These are phyloP conservation scores for Cutaneotrichosporon mucoides DNA, from an alignment of 1,284 basidiomycete species.

Conservation along the genomic window DNA sequence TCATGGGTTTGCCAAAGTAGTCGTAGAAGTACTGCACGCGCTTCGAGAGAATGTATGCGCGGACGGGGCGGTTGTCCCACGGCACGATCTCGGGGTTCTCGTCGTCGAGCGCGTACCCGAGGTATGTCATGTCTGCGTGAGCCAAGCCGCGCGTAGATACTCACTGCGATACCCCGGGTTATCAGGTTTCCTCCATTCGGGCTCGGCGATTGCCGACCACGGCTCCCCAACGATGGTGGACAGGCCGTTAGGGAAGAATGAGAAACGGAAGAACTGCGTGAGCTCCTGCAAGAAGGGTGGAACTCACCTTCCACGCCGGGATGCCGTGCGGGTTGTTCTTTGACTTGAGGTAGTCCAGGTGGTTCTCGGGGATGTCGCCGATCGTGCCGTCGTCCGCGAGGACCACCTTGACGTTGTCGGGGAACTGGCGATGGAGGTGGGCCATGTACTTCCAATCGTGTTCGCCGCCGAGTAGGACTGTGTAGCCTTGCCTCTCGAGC, in stretches of 20 bases:
- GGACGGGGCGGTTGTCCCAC: slow-evolving; percentile 14
- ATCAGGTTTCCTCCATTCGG: neutral
- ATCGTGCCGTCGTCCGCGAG: slow-evolving; percentile 15
- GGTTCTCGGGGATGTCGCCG: neutral
- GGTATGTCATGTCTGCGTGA: slow-evolving; percentile 4
- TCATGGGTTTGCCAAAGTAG: slow-evolving; percentile 8
- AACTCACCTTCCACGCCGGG: slow-evolving; percentile 30
- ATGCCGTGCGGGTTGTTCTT: slow-evolving; percentile 16
- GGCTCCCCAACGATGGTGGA: slow-evolving; percentile 17
- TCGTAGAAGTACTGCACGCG: slow-evolving; percentile 22
- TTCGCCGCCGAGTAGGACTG: slow-evolving; percentile 21
- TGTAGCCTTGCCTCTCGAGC: slow-evolving; percentile 25
- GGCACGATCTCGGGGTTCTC: slow-evolving; percentile 1
- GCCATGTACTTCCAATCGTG: slow-evolving; percentile 23
- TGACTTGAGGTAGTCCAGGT: slow-evolving; percentile 13
- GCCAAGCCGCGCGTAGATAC: neutral
- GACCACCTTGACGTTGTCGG: slow-evolving; percentile 21
- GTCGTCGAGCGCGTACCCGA: slow-evolving; percentile 14
- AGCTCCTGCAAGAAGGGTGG: neutral
- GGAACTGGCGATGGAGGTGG: slow-evolving; percentile 27
- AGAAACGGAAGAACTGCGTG: slow-evolving; percentile 23
- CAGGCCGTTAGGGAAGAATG: slow-evolving; percentile 20
- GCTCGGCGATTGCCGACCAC: slow-evolving; percentile 19
- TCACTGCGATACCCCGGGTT: neutral
- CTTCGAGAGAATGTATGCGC: slow-evolving; percentile 26